A percentile compares a stretch with the other conserved stretches of the same genome.
Conservation (phyloP, 768 basidiomycete genomes). For the Myochromella boudieri region DNA sequence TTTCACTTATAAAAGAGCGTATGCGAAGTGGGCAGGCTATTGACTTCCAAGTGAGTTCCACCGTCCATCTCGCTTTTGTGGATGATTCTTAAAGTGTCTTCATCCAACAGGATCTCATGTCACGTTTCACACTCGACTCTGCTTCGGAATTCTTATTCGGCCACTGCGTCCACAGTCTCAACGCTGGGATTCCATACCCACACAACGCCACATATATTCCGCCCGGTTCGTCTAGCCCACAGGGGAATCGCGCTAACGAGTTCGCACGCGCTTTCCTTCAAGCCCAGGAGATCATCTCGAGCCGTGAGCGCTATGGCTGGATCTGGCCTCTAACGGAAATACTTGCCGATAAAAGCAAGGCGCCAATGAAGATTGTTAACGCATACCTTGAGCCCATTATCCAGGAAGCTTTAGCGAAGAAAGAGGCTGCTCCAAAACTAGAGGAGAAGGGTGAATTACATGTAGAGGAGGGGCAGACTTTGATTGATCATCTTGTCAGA, state of each 20-base stretch:
- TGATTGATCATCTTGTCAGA: conserved; percentile 57
- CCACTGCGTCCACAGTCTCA: conserved; percentile 51
- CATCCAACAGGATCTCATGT: conserved; percentile 50
- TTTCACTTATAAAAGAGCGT: conserved; percentile 46
- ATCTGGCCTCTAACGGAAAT: conserved; percentile 58
- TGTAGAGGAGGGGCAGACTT: conserved; percentile 41
- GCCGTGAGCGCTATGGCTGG: conserved; percentile 43
- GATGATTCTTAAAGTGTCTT: background rate
- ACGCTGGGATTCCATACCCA: conserved; percentile 52
- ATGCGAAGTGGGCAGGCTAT: conserved; percentile 50
- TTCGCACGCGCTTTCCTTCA: conserved; percentile 51
- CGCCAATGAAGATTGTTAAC: conserved; percentile 53
- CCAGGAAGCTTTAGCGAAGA: conserved; percentile 48
- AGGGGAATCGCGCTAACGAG: conserved; percentile 33
- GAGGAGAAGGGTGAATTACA: conserved; percentile 26
- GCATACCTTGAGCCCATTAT: conserved; percentile 53
- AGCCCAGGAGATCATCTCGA: conserved; percentile 43
- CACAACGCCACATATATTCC: conserved; percentile 32
- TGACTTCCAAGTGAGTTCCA: conserved; percentile 50
- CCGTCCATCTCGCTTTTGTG: background rate
- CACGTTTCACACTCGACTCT: conserved; percentile 65
- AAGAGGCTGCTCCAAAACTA: conserved; percentile 16
- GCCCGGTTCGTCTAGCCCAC: conserved; percentile 19
- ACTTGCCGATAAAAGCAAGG: conserved; percentile 40
- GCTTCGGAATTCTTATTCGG: conserved; percentile 70